These are phyloP conservation scores for Omphalea diandra DNA, from an alignment of 441 rosid genomes.

Conservation along the genomic window DNA sequence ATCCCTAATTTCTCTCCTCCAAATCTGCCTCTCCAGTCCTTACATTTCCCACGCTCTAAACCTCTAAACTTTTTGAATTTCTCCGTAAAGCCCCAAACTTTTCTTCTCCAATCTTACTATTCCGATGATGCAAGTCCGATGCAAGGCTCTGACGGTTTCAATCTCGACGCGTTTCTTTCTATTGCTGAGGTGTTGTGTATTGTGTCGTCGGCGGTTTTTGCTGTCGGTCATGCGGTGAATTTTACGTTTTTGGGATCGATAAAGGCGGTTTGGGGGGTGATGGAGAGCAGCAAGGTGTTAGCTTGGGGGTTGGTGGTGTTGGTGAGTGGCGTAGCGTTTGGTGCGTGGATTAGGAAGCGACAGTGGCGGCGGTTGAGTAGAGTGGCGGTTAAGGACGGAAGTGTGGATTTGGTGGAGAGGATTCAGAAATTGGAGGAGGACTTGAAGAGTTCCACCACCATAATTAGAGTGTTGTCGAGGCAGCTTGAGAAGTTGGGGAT, in stretches of 20 bases:
- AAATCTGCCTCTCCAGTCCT: conserved; percentile 19
- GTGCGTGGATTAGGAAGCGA: conserved; percentile 65
- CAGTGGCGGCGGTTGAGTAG: conserved; percentile 60
- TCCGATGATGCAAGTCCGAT: conserved; percentile 25
- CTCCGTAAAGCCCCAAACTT: conserved; percentile 7
- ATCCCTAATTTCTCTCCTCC: conserved; percentile 32
- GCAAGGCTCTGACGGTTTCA: conserved; percentile 25
- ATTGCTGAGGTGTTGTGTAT: conserved; percentile 54
- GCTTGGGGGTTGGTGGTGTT: conserved; percentile 50
- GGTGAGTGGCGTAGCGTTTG: conserved; percentile 51
- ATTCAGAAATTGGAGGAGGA: conserved; percentile 88
- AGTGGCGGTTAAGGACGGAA: conserved; percentile 35
- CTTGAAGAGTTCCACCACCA: conserved; percentile 54
- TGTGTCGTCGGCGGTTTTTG: conserved; percentile 52
- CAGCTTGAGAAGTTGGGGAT: conserved; percentile 88
- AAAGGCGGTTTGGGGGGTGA: conserved; percentile 33
- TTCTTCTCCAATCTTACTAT: conserved; percentile 38
- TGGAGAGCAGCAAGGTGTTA: conserved; percentile 50
- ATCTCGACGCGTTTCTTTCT: conserved; percentile 54
- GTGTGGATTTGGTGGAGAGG: conserved; percentile 54
- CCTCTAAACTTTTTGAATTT: conserved; percentile 8
- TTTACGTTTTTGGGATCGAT: conserved; percentile 35
- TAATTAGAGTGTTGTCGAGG: conserved; percentile 65
- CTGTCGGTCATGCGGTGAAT: conserved; percentile 47
- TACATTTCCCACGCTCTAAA: conserved; percentile 10